phyloP scores from a whole-genome alignment of 1,139 yeast genomes.

The Pichia sp. region DNA sequence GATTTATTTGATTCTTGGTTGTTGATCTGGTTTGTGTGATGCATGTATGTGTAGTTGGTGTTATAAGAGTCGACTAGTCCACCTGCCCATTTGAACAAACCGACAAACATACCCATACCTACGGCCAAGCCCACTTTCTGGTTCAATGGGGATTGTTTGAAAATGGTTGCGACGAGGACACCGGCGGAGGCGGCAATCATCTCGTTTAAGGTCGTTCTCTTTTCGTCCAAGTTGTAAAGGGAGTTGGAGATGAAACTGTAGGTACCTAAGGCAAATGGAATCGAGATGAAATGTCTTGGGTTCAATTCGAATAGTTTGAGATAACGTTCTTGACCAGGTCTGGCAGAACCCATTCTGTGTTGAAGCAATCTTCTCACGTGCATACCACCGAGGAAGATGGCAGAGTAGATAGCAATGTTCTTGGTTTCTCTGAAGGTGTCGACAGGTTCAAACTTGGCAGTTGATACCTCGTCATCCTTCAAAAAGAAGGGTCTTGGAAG shows the following conservation, averaged over 20 bases:
- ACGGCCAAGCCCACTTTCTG: constrained; percentile 44
- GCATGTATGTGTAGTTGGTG: constrained; percentile 27
- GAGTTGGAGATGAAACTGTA: constrained; percentile 32
- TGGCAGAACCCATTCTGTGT: constrained; percentile 34
- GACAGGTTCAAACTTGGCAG: constrained; percentile 36
- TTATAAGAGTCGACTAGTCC: constrained; percentile 30
- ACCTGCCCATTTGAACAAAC: constrained; percentile 44
- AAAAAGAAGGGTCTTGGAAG: constrained; percentile 31
- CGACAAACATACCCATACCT: constrained; percentile 30
- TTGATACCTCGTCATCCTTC: constrained; percentile 18
- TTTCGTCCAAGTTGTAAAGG: constrained; percentile 31
- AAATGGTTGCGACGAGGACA: constrained; percentile 33
- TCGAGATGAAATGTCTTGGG: constrained; percentile 31
- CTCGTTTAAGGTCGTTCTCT: constrained; percentile 39
- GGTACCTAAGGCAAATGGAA: constrained; percentile 32
- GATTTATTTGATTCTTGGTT: constrained; percentile 28
- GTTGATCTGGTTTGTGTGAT: constrained; percentile 24
- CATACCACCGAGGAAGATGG: constrained; percentile 33
- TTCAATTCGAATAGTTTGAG: constrained; percentile 30
- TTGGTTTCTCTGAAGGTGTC: constrained; percentile 43
- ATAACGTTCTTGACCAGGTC: constrained; percentile 35
- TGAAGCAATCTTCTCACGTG: constrained; percentile 34
- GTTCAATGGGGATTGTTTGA: constrained; percentile 33
- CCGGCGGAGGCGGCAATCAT: constrained; percentile 49
- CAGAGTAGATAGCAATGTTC: constrained; percentile 39